Evolutionary conservation across 371 early-diverging fungal genomes (phyloP).

Genomic region (Mortierella sp.): DNA sequence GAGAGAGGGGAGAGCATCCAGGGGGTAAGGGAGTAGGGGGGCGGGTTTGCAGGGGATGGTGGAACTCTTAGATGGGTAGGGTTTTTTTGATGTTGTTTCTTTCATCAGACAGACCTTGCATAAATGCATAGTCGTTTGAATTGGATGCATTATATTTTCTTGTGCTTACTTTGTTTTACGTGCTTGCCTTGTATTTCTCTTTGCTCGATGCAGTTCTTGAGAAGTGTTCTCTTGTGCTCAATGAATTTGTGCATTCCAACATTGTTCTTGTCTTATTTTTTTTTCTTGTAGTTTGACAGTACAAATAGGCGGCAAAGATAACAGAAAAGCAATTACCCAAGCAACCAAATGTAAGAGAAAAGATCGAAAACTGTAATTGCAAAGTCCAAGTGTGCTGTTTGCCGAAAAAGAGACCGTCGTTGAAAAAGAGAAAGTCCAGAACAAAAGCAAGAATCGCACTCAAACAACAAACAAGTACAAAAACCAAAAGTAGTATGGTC

Average conservation of each 20-base stretch:
- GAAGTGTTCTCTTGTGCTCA: neutral
- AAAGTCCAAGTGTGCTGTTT: neutral
- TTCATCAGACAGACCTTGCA: neutral
- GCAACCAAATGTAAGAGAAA: neutral
- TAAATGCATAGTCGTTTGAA: neutral
- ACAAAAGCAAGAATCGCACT: neutral
- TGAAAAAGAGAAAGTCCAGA: slow-evolving; percentile 7
- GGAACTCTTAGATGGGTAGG: neutral
- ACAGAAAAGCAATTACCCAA: neutral
- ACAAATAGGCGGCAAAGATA: neutral
- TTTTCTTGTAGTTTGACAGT: no score
- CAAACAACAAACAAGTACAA: neutral
- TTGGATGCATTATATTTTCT: neutral
- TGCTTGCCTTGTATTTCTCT: neutral
- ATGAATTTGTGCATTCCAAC: neutral
- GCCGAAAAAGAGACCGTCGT: neutral
- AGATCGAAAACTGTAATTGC: neutral
- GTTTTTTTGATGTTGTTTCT: neutral
- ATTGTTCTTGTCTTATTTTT: no score
- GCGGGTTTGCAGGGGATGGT: neutral
- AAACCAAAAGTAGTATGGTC: neutral
- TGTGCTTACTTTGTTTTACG: neutral
- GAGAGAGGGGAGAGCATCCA: neutral
- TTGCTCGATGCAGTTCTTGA: neutral
- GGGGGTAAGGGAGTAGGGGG: neutral